phyloP scores from a whole-genome alignment of 345 rosid genomes.

The Turritis glabra region DNA sequence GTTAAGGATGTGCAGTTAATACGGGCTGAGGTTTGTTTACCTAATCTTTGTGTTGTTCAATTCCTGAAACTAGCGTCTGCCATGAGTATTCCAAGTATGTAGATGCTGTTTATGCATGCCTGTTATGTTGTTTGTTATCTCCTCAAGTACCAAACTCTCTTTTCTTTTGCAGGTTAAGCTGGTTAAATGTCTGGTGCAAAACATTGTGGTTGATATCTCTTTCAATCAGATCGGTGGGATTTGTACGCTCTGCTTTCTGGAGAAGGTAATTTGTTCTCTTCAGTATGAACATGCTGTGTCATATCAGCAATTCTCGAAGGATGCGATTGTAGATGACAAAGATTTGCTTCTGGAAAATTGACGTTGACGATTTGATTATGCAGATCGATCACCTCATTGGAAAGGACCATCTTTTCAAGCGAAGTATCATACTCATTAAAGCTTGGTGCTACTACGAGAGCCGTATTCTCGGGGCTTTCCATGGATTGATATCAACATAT shows the following conservation, averaged over 20 bases:
- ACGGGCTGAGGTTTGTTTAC: constrained; percentile 66
- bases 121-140: constrained; percentile 8
- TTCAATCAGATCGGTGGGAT: constrained; percentile 91
- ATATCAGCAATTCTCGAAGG: background rate
- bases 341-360: constrained; percentile 24
- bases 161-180: constrained; percentile 74
- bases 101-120: constrained; percentile 13
- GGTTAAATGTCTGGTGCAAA: constrained; percentile 80
- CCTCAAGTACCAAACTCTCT: background rate
- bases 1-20: constrained; percentile 77
- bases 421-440: constrained; percentile 80
- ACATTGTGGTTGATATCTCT: constrained; percentile 87
- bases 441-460: constrained; percentile 97
- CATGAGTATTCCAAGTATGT: background rate
- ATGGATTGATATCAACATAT: constrained; percentile 86
- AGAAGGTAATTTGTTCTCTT: constrained; percentile 56
- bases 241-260: constrained; percentile 87
- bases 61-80: background rate
- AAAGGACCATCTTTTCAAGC: constrained; percentile 77
- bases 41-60: background rate
- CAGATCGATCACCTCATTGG: constrained; percentile 73
- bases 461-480: constrained; percentile 89
- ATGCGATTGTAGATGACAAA: background rate
- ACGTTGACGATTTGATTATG: constrained; percentile 24
- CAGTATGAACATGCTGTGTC: constrained; percentile 28